A percentile compares a stretch with the other conserved stretches of the same genome.
phyloP scores from a whole-genome alignment of 495 filamentous ascomycete genomes.

The Trichocladium uniseriatum region DNA sequence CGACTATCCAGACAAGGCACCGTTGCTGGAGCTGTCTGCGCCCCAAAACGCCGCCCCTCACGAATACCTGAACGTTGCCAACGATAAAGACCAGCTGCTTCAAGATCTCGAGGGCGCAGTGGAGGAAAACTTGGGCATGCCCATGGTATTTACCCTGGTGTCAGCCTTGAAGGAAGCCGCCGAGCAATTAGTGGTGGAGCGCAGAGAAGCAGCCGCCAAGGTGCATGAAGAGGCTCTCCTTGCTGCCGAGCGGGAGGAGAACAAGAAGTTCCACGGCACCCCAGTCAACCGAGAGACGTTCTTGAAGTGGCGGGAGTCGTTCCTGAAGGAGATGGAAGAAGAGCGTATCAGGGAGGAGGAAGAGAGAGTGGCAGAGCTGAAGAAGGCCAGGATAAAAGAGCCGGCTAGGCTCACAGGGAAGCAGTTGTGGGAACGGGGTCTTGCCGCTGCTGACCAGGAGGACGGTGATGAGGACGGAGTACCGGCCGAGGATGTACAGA shows the following conservation, averaged over 20 bases:
- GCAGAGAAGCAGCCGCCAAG: conserved; percentile 51
- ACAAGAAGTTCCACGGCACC: conserved; percentile 91
- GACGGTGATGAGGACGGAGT: conserved; percentile 45
- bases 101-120: conserved; percentile 58
- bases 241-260: conserved; percentile 81
- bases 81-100: conserved; percentile 65
- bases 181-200: conserved; percentile 65
- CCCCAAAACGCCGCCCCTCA: conserved; percentile 61
- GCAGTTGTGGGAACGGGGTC: conserved; percentile 76
- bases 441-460: conserved; percentile 65
- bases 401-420: conserved; percentile 60
- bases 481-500: conserved; percentile 51
- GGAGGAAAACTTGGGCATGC: conserved; percentile 87
- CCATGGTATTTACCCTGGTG: conserved; percentile 94
- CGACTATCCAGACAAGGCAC: conserved; percentile 78
- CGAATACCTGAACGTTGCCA: conserved; percentile 44
- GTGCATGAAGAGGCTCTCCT: conserved; percentile 55
- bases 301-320: conserved; percentile 68
- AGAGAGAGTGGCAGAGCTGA: conserved; percentile 64
- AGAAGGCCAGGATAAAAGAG: conserved; percentile 61
- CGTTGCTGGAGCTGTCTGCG: conserved; percentile 63
- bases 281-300: conserved; percentile 79
- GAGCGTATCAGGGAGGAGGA: conserved; percentile 51
- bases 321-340: conserved; percentile 70
- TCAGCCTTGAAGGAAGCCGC: conserved; percentile 79